A percentile compares a stretch with the other conserved stretches of the same genome.
Evolutionary conservation across 2,329 filamentous ascomycete species (phyloP).

Genomic region (Aspergillus novofumigatus): DNA sequence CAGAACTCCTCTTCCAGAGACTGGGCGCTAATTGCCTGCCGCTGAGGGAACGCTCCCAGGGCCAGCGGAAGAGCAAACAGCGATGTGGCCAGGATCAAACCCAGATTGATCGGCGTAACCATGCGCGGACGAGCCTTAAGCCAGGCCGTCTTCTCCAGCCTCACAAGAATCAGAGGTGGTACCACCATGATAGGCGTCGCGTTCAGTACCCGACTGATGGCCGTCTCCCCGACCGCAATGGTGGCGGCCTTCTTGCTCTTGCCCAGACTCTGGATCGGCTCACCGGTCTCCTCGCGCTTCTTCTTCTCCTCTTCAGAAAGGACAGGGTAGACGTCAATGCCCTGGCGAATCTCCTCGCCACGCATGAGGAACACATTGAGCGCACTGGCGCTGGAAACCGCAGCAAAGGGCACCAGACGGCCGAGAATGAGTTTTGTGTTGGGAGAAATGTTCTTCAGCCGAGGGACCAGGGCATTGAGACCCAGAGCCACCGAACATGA

Average conservation of each 20-base stretch:
- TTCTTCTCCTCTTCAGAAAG: constrained; percentile 66
- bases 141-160: constrained; percentile 80
- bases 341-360: constrained; percentile 85
- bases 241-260: constrained; percentile 85
- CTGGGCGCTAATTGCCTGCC: constrained; percentile 72
- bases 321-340: constrained; percentile 88
- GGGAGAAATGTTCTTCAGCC: constrained; percentile 71
- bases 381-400: constrained; percentile 83
- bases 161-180: constrained; percentile 79
- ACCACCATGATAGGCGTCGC: constrained; percentile 96
- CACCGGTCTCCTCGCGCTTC: constrained; percentile 60
- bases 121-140: constrained; percentile 70
- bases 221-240: constrained; percentile 88
- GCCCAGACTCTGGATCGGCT: constrained; percentile 68
- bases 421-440: constrained; percentile 71
- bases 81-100: constrained; percentile 78
- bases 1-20: constrained; percentile 83
- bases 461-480: constrained; percentile 82
- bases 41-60: constrained; percentile 85
- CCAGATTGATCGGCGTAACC: constrained; percentile 79
- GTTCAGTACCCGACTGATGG: constrained; percentile 85
- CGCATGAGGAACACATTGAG: constrained; percentile 98
- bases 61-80: constrained; percentile 86
- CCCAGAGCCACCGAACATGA: constrained; percentile 92
- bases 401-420: constrained; percentile 92